Percentiles rank a stretch among this genome's conserved stretches.
Conservation (phyloP, 371 early-diverging fungal species). For the Fennellomyces sp. region DNA sequence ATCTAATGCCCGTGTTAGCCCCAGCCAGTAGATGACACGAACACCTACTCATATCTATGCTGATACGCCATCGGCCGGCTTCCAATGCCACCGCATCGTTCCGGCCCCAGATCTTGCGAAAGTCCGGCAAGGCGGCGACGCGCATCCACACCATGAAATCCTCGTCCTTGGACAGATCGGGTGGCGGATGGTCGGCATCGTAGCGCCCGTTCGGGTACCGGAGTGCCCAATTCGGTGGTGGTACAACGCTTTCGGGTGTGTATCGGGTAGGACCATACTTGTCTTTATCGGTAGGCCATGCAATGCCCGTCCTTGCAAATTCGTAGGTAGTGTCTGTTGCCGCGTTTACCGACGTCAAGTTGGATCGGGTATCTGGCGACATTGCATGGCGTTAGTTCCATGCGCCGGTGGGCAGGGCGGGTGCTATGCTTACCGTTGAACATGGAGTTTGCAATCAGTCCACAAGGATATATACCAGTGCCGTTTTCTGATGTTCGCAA, state of each 20-base stretch:
- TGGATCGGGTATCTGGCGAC: conserved; percentile 40
- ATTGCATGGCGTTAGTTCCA: neutral
- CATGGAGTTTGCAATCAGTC: conserved; percentile 96
- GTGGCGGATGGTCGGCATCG: conserved; percentile 63
- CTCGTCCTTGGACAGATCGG: conserved; percentile 74
- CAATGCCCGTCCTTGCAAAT: conserved; percentile 71
- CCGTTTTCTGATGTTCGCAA: conserved; percentile 34
- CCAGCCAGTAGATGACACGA: neutral
- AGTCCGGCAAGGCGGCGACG: conserved; percentile 93
- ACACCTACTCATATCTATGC: conserved; percentile 66
- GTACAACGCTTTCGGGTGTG: conserved; percentile 52
- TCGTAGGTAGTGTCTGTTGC: conserved; percentile 36
- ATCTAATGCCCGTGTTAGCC: conserved; percentile 45
- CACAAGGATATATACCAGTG: conserved; percentile 92
- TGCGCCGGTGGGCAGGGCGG: neutral
- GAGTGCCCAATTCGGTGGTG: conserved; percentile 80
- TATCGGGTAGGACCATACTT: conserved; percentile 72
- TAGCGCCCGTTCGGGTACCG: conserved; percentile 67
- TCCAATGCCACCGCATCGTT: conserved; percentile 59
- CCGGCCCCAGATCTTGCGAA: conserved; percentile 94
- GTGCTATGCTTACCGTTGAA: conserved; percentile 76
- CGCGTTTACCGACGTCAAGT: conserved; percentile 21
- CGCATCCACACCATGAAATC: conserved; percentile 99
- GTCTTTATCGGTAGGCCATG: conserved; percentile 88
- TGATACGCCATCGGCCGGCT: conserved; percentile 68